Evolutionary conservation across 345 rosid species (phyloP).

Genomic region (Ailanthus altissimus): DNA sequence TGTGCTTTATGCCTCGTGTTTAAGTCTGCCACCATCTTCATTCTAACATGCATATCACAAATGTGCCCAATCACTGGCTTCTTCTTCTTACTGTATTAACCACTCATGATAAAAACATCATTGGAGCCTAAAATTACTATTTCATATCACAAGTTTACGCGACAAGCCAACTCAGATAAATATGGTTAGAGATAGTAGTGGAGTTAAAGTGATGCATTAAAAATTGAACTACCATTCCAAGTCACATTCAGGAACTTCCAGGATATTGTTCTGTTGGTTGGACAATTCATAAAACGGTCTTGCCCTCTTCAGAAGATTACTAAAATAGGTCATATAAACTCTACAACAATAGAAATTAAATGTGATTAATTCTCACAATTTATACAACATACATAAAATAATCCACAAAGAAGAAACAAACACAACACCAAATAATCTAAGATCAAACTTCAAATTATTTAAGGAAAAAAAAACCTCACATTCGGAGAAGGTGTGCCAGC

Average conservation of each 20-base stretch:
- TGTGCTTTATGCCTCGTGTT: neutral
- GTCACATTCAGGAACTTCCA: neutral
- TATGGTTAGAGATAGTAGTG: neutral
- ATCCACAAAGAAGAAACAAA: neutral
- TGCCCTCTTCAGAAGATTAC: neutral
- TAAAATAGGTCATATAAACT: neutral
- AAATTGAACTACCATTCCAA: neutral
- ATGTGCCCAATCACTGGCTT: neutral
- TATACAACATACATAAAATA: neutral
- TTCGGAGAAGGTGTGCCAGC: conserved; percentile 98
- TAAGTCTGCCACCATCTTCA: neutral
- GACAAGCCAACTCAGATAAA: neutral
- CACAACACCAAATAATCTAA: neutral
- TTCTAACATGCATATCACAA: neutral
- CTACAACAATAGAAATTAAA: neutral
- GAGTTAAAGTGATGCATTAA: neutral
- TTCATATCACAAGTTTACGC: neutral
- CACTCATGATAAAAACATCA: too few species aligned
- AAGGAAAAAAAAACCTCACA: conserved; percentile 41
- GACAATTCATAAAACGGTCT: neutral
- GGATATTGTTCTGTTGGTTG: too few species aligned
- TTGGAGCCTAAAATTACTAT: too few species aligned
- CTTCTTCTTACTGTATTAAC: too few species aligned
- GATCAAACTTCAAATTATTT: neutral
- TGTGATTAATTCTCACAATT: neutral